phyloP scores from a whole-genome alignment of 306 rosid genomes.

The Delonix regia region DNA sequence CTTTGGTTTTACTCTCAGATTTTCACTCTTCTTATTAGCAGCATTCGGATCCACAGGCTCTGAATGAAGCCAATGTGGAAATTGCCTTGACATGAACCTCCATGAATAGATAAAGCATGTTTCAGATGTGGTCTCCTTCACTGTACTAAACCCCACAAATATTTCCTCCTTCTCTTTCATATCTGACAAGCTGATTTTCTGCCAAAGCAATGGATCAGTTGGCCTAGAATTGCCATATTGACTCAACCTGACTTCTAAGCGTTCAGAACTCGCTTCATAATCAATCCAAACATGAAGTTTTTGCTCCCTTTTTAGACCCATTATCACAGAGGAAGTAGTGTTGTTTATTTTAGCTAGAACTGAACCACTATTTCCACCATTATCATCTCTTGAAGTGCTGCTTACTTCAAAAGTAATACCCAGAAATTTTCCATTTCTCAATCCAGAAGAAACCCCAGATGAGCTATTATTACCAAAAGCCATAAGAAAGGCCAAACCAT shows the following conservation, averaged over 20 bases:
- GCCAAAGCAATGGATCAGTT: slow-evolving; percentile 58
- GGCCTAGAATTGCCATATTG: slow-evolving; percentile 57
- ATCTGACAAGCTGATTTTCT: slow-evolving; percentile 52
- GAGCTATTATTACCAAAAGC: slow-evolving; percentile 44
- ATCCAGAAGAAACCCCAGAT: slow-evolving; percentile 54
- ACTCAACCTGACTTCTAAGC: slow-evolving; percentile 75
- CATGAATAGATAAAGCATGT: slow-evolving; percentile 68
- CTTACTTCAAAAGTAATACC: slow-evolving; percentile 52
- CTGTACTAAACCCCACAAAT: slow-evolving; percentile 63
- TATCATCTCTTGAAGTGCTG: slow-evolving; percentile 38
- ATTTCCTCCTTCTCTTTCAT: slow-evolving; percentile 47
- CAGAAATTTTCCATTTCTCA: slow-evolving; percentile 38
- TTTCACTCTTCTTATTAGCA: slow-evolving; percentile 44
- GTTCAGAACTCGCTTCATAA: slow-evolving; percentile 70
- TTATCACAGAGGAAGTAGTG: slow-evolving; percentile 40
- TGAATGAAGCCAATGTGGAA: slow-evolving; percentile 83
- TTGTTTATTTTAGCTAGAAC: slow-evolving; percentile 43
- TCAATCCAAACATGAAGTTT: slow-evolving; percentile 80
- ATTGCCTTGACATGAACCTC: slow-evolving; percentile 64
- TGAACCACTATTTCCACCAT: slow-evolving; percentile 40
- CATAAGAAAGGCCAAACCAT: slow-evolving; percentile 74
- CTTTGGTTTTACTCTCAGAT: slow-evolving; percentile 37
- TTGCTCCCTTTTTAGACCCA: slow-evolving; percentile 44
- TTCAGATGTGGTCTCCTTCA: slow-evolving; percentile 46
- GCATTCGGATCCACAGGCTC: slow-evolving; percentile 82